A percentile compares a stretch with the other conserved stretches of the same genome.
Conservation (phyloP, 768 basidiomycete genomes). For the Pleurotus salmoneostramineus region DNA sequence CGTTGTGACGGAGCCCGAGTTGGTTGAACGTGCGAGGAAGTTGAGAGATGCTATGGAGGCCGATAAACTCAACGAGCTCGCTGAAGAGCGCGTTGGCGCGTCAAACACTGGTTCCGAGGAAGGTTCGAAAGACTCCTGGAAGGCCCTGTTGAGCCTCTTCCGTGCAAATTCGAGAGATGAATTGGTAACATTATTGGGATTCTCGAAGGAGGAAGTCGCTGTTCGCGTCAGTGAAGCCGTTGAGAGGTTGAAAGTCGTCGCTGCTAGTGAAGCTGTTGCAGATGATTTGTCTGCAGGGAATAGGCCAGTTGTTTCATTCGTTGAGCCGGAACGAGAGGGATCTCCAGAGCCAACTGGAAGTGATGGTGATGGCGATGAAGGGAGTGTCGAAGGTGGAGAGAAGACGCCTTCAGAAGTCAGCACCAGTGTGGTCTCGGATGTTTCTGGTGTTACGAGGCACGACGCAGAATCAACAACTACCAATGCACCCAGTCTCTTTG, state of each 20-base stretch:
- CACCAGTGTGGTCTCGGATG: slow-evolving; percentile 58
- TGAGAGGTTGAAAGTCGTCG: slow-evolving; percentile 58
- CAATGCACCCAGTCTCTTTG: slow-evolving; percentile 85
- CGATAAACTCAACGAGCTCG: slow-evolving; percentile 59
- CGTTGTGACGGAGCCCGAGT: slow-evolving; percentile 68
- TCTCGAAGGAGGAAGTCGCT: slow-evolving; percentile 84
- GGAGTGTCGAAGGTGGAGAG: slow-evolving; percentile 36
- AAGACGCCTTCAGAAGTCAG: slow-evolving; percentile 76
- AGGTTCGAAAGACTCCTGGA: slow-evolving; percentile 64
- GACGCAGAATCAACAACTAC: slow-evolving; percentile 80
- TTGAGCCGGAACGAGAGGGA: slow-evolving; percentile 62
- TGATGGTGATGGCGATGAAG: slow-evolving; percentile 32
- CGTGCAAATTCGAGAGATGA: slow-evolving; percentile 87
- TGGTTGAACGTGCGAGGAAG: slow-evolving; percentile 71
- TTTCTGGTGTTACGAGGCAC: slow-evolving; percentile 47
- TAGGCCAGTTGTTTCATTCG: slow-evolving; percentile 81
- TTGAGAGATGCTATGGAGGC: slow-evolving; percentile 61
- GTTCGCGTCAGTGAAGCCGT: slow-evolving; percentile 79
- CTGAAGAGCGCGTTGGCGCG: slow-evolving; percentile 45
- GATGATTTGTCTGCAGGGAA: slow-evolving; percentile 38
- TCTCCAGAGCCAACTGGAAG: slow-evolving; percentile 27
- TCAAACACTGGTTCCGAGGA: slow-evolving; percentile 14
- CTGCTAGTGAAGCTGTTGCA: slow-evolving; percentile 25
- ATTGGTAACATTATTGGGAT: slow-evolving; percentile 85
- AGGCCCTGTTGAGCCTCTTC: slow-evolving; percentile 85